phyloP scores from a whole-genome alignment of 345 rosid species.

The Salix purpurea region DNA sequence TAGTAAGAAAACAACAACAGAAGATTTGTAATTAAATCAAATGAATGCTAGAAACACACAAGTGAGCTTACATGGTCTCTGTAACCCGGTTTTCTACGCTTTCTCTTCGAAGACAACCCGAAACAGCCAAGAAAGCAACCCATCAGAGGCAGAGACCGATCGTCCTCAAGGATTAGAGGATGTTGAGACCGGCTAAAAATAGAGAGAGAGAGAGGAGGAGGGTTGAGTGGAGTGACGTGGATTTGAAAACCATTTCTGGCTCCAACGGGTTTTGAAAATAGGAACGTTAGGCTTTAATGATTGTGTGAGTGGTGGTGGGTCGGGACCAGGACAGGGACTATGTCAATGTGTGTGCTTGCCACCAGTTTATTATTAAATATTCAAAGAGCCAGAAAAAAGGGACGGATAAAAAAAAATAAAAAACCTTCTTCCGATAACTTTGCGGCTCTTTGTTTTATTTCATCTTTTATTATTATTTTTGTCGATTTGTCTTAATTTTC shows the following conservation, averaged over 20 bases:
- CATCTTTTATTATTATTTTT: background rate
- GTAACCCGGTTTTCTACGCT: constrained; percentile 16
- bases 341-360: background rate
- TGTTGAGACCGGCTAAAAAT: constrained; percentile 2
- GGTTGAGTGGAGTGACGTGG: background rate
- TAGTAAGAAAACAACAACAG: background rate
- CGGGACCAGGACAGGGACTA: background rate
- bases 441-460: background rate
- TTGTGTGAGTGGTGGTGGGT: constrained; percentile 29
- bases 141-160: constrained; percentile 7
- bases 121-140: constrained; percentile 34
- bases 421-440: background rate
- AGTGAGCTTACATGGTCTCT: constrained; percentile 18
- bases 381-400: background rate
- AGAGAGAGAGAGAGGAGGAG: background rate
- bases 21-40: background rate
- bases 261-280: constrained; percentile 59
- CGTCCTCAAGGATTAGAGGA: background rate
- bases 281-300: constrained; percentile 64
- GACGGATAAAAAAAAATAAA: background rate
- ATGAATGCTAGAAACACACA: background rate
- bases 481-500: too few relatives aligned
- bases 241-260: constrained; percentile 20
- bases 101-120: constrained; percentile 25
- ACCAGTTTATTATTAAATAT: background rate